These are phyloP conservation scores for Taiozyma sp. DNA, from an alignment of 1,139 yeast species.

Conservation along the genomic window DNA sequence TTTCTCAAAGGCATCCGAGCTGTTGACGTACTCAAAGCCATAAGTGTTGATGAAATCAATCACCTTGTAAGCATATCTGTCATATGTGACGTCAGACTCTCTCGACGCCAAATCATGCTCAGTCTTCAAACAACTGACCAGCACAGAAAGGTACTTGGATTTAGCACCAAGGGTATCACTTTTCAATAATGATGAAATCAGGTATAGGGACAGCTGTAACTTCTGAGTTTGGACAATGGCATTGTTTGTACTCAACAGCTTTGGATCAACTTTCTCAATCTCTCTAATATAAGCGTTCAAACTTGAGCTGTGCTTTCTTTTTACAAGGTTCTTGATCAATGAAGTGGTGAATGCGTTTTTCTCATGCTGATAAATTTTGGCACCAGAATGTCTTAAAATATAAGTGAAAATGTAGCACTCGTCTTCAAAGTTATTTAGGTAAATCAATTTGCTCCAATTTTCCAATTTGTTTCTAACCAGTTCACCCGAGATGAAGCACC, in stretches of 20 bases:
- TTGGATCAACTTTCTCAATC: constrained; percentile 15
- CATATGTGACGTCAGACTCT: constrained; percentile 4
- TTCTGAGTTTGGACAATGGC: constrained; percentile 15
- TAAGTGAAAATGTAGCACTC: constrained; percentile 16
- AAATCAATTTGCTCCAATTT: constrained; percentile 21
- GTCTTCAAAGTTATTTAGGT: constrained; percentile 18
- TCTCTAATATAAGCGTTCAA: constrained; percentile 16
- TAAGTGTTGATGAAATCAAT: constrained; percentile 13
- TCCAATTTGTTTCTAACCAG: constrained; percentile 13
- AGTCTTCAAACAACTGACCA: constrained; percentile 9
- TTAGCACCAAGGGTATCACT: constrained; percentile 6
- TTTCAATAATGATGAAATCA: constrained; percentile 14
- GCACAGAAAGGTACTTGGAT: constrained; percentile 11
- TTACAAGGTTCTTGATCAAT: constrained; percentile 11
- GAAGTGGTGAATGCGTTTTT: constrained; percentile 12
- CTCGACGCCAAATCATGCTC: constrained; percentile 8
- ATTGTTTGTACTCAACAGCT: constrained; percentile 8
- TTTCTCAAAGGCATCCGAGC: constrained; percentile 10
- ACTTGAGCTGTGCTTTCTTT: constrained; percentile 9
- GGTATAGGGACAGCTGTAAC: constrained; percentile 12
- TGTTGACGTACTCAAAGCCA: constrained; percentile 12
- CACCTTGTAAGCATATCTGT: constrained; percentile 10
- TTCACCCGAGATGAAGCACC: constrained; percentile 17
- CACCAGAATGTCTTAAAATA: constrained; percentile 17
- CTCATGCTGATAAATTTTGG: constrained; percentile 10